phyloP scores from a whole-genome alignment of 2,329 filamentous ascomycete genomes.

The Chaetomiaceae sp. region DNA sequence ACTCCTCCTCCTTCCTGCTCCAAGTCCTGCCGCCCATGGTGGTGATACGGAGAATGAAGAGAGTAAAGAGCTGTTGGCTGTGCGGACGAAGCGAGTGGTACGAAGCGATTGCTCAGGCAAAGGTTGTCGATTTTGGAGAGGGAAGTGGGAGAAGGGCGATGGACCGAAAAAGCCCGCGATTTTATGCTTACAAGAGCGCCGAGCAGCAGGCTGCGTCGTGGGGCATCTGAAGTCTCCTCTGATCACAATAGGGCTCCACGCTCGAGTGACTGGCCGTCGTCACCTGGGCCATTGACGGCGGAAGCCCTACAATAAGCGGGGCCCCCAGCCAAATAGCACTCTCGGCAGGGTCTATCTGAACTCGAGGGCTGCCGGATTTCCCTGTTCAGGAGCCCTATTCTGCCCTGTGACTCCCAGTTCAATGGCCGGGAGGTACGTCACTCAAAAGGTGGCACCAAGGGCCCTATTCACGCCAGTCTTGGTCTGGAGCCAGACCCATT shows the following conservation, averaged over 20 bases:
- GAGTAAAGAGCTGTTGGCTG: neutral
- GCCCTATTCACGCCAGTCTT: neutral
- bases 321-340: neutral
- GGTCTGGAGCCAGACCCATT: neutral
- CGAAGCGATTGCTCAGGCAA: neutral
- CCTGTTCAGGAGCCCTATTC: neutral
- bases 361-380: neutral
- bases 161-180: neutral
- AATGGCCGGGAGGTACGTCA: neutral
- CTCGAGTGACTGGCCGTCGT: neutral
- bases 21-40: slow-evolving; percentile 49
- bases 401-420: neutral
- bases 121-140: neutral
- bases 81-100: neutral
- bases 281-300: neutral
- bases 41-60: neutral
- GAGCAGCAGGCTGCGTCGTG: neutral
- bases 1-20: slow-evolving; percentile 43
- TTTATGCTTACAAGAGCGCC: neutral
- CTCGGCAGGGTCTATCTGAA: neutral
- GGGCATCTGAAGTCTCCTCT: neutral
- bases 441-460: neutral
- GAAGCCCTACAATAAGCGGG: neutral
- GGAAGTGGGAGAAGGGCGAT: neutral
- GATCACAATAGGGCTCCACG: neutral